Evolutionary conservation across 805 yeast genomes (phyloP).

Genomic region (Kuraishia hungarica): DNA sequence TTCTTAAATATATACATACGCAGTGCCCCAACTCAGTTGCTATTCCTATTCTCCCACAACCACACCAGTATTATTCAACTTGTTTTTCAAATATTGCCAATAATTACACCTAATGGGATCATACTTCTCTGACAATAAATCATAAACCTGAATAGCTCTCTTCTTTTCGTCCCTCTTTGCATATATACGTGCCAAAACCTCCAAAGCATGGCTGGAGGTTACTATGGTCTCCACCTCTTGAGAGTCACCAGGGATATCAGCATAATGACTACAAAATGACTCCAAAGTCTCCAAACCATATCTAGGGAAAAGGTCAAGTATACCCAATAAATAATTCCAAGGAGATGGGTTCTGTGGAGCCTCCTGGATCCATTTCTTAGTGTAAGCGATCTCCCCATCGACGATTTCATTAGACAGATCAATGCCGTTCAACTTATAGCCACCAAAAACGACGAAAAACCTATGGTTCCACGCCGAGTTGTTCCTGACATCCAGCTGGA

Average conservation of each 20-base stretch:
- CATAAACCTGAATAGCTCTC: slow-evolving; percentile 36
- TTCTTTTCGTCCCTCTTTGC: slow-evolving; percentile 17
- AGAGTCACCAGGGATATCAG: slow-evolving; percentile 15
- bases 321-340: slow-evolving; percentile 77
- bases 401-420: slow-evolving; percentile 13
- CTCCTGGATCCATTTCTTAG: slow-evolving; percentile 34
- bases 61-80: not conserved
- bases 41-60: not conserved
- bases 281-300: slow-evolving; percentile 29
- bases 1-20: too few relatives aligned
- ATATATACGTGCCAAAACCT: slow-evolving; percentile 47
- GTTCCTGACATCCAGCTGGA: slow-evolving; percentile 65
- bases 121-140: slow-evolving; percentile 32
- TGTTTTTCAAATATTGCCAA: slow-evolving; percentile 16
- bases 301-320: slow-evolving; percentile 24
- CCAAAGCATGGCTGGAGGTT: slow-evolving; percentile 55
- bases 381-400: slow-evolving; percentile 44
- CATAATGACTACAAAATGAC: slow-evolving; percentile 35
- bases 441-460: slow-evolving; percentile 41
- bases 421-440: slow-evolving; percentile 8
- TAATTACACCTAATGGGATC: slow-evolving; percentile 23
- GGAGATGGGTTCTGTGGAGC: slow-evolving; percentile 80
- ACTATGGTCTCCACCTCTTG: slow-evolving; percentile 16
- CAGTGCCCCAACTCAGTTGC: too few relatives aligned
- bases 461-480: slow-evolving; percentile 94